A percentile compares a stretch with the other conserved stretches of the same genome.
phyloP scores from a whole-genome alignment of 2,329 filamentous ascomycete species.

The Helminthosporium solani region DNA sequence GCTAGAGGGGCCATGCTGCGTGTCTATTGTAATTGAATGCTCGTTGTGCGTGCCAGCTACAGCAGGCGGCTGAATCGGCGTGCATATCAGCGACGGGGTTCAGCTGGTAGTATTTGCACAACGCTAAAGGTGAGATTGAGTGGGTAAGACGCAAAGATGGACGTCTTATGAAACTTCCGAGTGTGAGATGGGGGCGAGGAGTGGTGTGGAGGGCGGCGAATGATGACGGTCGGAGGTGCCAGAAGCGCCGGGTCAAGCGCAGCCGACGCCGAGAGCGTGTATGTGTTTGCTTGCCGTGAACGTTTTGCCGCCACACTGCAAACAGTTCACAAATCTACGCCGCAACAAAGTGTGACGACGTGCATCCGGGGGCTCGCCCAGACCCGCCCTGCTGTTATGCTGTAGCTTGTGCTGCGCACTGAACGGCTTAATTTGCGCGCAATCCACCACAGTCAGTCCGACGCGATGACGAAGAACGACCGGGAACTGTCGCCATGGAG shows the following conservation, averaged over 20 bases:
- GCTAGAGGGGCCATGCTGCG: not conserved
- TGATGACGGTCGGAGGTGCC: not conserved
- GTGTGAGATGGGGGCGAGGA: constrained; percentile 1
- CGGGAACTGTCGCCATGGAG: constrained; percentile 38
- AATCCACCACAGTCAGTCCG: not conserved
- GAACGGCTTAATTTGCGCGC: not conserved
- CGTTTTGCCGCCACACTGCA: not conserved
- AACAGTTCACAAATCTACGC: constrained; percentile 1
- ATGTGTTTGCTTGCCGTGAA: not conserved
- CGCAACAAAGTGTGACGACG: constrained; percentile 7
- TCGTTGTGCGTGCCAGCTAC: not conserved
- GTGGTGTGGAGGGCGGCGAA: not conserved
- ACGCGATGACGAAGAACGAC: constrained; percentile 2
- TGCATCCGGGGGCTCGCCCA: no score
- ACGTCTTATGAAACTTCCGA: constrained; percentile 8
- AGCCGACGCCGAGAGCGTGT: not conserved
- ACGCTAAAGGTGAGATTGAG: constrained; percentile 4
- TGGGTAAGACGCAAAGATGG: constrained; percentile 18
- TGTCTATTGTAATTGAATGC: not conserved
- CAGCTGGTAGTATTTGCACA: not conserved
- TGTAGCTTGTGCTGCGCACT: not conserved
- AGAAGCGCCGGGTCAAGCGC: not conserved
- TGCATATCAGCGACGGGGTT: not conserved
- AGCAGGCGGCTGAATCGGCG: not conserved
- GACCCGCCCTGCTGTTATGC: not conserved